Percentiles rank a stretch among this genome's conserved stretches.
These are phyloP conservation scores for Fraxinus latifolia DNA, from an alignment of 305 asterid genomes.

Conservation along the genomic window DNA sequence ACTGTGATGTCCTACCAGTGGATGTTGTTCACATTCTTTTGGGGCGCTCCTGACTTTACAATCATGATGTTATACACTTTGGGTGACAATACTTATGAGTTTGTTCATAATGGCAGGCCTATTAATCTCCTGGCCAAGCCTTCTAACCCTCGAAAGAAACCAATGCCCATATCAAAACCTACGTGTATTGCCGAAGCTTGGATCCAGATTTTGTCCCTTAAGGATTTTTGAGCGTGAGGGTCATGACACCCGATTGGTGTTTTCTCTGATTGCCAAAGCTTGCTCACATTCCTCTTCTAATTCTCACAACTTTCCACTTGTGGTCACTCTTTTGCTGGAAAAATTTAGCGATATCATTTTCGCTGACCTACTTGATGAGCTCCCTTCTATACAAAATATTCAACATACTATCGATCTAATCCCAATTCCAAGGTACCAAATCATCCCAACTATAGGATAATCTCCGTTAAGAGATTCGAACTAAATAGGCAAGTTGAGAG, in stretches of 20 bases:
- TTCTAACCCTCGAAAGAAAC: not conserved
- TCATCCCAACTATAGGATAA: not conserved
- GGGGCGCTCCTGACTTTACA: not conserved
- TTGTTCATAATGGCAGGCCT: not conserved
- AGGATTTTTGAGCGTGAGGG: not conserved
- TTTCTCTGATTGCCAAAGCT: not conserved
- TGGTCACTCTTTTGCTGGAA: not conserved
- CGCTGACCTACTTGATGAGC: not conserved
- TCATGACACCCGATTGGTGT: not conserved
- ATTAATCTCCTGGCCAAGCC: not conserved
- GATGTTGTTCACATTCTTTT: not conserved
- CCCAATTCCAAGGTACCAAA: not conserved
- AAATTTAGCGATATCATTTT: not conserved
- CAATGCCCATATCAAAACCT: not conserved
- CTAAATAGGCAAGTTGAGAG: not conserved
- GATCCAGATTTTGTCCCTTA: not conserved
- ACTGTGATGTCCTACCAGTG: not conserved
- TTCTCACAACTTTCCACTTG: not conserved
- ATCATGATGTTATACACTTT: not conserved
- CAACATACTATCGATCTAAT: not conserved
- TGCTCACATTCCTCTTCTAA: not conserved
- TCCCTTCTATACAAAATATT: not conserved
- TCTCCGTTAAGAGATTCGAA: not conserved
- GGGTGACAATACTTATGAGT: not conserved
- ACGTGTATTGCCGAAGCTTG: not conserved